Evolutionary conservation across 495 filamentous ascomycete species (phyloP), one percentile per base, ranked within the genome.

Genomic region (Penicillium tannophilum): DNA sequence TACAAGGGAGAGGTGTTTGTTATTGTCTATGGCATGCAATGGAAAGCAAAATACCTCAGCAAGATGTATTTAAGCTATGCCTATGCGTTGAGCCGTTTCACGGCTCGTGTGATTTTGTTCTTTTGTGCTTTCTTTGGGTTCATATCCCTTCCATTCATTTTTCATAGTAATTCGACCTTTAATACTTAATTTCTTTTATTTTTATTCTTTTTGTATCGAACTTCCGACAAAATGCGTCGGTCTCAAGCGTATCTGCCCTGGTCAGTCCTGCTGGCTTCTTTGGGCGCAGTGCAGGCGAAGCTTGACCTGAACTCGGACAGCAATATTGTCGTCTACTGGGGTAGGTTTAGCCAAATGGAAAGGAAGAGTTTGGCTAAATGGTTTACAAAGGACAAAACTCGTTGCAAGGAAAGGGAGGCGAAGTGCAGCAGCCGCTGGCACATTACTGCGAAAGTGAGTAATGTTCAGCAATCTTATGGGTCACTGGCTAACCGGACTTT

Each of bases 271-370:
- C 30, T 73, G 46, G 70, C 74, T 36, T 62, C 62, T 24, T 41
- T 79, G 24, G 59, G 71, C 35, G 68, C 65, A 58, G 72, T 64
- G 11, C 66, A 77, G 56, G 76, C 75, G 10, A 72, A 69, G 53
- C 69, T 86, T 53, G 73, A 81, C 57, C 51, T 81, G 26, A 59
- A 49, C 24, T 76, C 80, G 4, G 63, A 64, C 4, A 74, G 63
- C 47, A 89, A 86, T 64, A 59, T 88, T 52, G 82, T 77, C 19
- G 74, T 88, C 8, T 89, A 89, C 64, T 89, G 86, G 86, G 86
- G 76, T 84, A 68, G 58, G 69, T 49, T 48, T 24, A 12, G 12
- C 14, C n/a, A 46, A n/a, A 17, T 11, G 11, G 23, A 55, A 36
- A 14, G 49, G 12, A 3, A 42, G 19, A 14, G 6, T 4, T 9